Conservation (phyloP, 192 early-diverging fungal species). For the Coemansia sp. region DNA sequence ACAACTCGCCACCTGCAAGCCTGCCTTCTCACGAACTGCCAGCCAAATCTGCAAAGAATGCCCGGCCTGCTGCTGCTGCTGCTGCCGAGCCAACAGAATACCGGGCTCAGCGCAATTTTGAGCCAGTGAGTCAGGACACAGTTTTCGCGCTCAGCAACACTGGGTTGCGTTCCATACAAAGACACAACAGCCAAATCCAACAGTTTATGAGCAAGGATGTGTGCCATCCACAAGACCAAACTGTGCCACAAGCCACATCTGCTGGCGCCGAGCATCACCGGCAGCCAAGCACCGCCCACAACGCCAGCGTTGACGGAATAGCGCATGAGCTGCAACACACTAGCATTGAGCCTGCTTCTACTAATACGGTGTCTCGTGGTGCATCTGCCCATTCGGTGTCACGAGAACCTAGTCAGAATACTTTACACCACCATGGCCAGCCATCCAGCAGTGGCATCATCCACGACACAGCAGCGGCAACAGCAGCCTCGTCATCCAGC, state of each 20-base stretch:
- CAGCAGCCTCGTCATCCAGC: slow-evolving; percentile 12
- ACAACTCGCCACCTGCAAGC: slow-evolving; percentile 34
- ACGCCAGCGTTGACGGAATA: slow-evolving; percentile 17
- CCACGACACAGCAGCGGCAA: slow-evolving; percentile 11
- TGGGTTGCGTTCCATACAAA: slow-evolving; percentile 43
- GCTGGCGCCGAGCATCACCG: slow-evolving; percentile 9
- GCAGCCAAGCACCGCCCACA: background rate
- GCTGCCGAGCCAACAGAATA: slow-evolving; percentile 21
- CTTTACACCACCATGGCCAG: slow-evolving; percentile 12
- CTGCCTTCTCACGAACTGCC: slow-evolving; percentile 25
- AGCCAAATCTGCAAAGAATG: slow-evolving; percentile 23
- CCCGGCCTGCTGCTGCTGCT: background rate
- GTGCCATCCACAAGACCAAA: slow-evolving; percentile 8
- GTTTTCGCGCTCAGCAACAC: slow-evolving; percentile 47
- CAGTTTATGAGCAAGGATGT: slow-evolving; percentile 20
- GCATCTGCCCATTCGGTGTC: slow-evolving; percentile 35
- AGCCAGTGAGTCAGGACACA: slow-evolving; percentile 44
- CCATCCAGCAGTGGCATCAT: slow-evolving; percentile 17
- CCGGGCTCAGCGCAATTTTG: slow-evolving; percentile 46
- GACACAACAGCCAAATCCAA: slow-evolving; percentile 30
- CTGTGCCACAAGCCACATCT: slow-evolving; percentile 10
- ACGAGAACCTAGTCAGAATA: slow-evolving; percentile 50
- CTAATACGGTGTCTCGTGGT: slow-evolving; percentile 21
- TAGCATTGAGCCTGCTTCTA: slow-evolving; percentile 22
- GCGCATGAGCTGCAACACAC: slow-evolving; percentile 12